Evolutionary conservation across 306 rosid genomes (phyloP), one percentile per base, ranked within the genome.

Genomic region (Castanea crenata): DNA sequence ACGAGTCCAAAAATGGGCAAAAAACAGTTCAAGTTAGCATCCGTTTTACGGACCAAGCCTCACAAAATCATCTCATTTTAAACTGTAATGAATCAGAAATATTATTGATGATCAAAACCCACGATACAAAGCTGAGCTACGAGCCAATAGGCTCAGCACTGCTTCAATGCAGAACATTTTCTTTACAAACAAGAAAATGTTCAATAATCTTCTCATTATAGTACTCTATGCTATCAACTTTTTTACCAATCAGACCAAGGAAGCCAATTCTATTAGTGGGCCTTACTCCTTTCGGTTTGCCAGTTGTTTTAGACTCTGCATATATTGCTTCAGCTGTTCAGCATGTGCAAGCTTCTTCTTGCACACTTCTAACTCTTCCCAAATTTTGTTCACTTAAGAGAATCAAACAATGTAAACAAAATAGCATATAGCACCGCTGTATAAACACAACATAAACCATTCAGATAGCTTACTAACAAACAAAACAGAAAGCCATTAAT

Each of bases 241-340:
- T 91, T 76, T 83, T 34, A 74, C 97, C 99, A 73, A 82, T 1
- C 44, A 96, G 85, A 79, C 99, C 98, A 79, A 89, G 92, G 67
- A 77, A 90, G 32, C 98, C 99, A 31, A 84, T 93, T 85, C 68
- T 96, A 83, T 90, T 86, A 29, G 88, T 88, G 18, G 99, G 98
- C 80, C 86, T 90, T 54, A 83, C 78, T 67, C 97, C 98, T 74
- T 85, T 94, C 62, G 97, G 86, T 78, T 87, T 91, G 70, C 88
- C 88, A 73, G 87, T 76, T 21, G 83, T 71, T 87, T 88, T 91
- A 1, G 96, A 91, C 8, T 11, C 35, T 18, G 80, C 94, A 79
- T 83, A 90, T 76, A 88, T 38, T 61, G 91, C 93, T 86, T 91
- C 91, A 23, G 23, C 23, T 23, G 23, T 23, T 23, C 23, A 15